A percentile compares a stretch with the other conserved stretches of the same genome.
phyloP scores from a whole-genome alignment of 345 rosid genomes.

The Theobroma cacao region DNA sequence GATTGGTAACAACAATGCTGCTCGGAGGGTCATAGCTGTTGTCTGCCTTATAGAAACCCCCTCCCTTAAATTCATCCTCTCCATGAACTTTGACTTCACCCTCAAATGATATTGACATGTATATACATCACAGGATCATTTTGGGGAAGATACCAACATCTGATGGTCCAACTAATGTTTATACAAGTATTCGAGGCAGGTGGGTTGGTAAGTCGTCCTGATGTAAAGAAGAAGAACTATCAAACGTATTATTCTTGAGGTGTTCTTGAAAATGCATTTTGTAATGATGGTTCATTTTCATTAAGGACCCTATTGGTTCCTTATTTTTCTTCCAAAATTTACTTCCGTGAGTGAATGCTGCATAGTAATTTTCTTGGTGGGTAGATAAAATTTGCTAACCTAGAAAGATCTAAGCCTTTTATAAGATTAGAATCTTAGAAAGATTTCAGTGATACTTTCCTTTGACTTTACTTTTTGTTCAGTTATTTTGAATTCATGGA shows the following conservation, averaged over 20 bases:
- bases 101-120: slow-evolving; percentile 38
- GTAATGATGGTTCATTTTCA: slow-evolving; percentile 13
- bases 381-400: background rate
- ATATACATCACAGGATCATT: slow-evolving; percentile 83
- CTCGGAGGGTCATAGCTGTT: slow-evolving; percentile 20
- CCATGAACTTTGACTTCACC: slow-evolving; percentile 27
- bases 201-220: slow-evolving; percentile 82
- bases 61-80: slow-evolving; percentile 25
- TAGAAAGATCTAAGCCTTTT: background rate
- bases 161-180: slow-evolving; percentile 86
- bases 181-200: slow-evolving; percentile 84
- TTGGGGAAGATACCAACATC: slow-evolving; percentile 93
- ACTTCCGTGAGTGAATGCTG: background rate
- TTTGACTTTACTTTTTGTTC: background rate
- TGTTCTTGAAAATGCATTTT: slow-evolving; percentile 16
- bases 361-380: background rate
- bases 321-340: background rate
- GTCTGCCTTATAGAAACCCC: slow-evolving; percentile 22
- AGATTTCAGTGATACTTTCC: slow-evolving; percentile 2
- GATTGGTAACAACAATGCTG: slow-evolving; percentile 10
- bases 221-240: slow-evolving; percentile 24
- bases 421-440: background rate
- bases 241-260: slow-evolving; percentile 14
- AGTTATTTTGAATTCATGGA: background rate
- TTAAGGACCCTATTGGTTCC: slow-evolving; percentile 3